These are phyloP conservation scores for Physcomitrium patens DNA, from an alignment of 225 moss, liverwort and hornwort genomes.

Conservation along the genomic window DNA sequence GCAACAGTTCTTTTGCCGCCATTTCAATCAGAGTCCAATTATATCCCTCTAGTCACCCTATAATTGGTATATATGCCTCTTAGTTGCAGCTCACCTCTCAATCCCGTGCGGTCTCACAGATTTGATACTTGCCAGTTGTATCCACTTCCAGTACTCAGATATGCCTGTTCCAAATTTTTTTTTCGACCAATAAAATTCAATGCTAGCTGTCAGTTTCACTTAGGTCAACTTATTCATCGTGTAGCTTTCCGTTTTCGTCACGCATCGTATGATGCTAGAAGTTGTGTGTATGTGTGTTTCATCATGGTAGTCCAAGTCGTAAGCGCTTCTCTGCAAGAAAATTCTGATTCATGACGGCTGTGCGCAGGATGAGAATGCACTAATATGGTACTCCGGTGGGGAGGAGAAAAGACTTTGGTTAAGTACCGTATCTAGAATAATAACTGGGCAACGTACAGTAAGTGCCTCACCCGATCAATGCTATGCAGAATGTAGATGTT, in stretches of 20 bases:
- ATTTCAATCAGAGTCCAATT: constrained; percentile 1
- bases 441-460: constrained; percentile 84
- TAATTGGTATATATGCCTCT: background rate
- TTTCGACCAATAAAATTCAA: too few species aligned
- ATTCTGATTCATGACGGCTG: constrained; percentile 7
- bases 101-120: background rate
- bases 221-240: too few species aligned
- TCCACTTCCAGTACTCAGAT: too few species aligned
- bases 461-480: constrained; percentile 33
- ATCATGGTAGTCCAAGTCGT: background rate
- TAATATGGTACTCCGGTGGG: constrained; percentile 81
- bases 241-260: too few species aligned
- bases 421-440: constrained; percentile 62
- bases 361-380: constrained; percentile 72
- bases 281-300: background rate
- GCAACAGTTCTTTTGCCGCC: background rate
- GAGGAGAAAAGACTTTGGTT: constrained; percentile 77
- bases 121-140: too few species aligned
- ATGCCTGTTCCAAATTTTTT: too few species aligned
- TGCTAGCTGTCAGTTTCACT: too few species aligned
- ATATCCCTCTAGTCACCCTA: background rate
- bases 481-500: background rate
- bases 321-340: background rate
- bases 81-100: background rate
- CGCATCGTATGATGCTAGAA: background rate